Base-by-base conservation (phyloP, 1,284 basidiomycete genomes). In the Ceratobasidium sp. region DNA sequence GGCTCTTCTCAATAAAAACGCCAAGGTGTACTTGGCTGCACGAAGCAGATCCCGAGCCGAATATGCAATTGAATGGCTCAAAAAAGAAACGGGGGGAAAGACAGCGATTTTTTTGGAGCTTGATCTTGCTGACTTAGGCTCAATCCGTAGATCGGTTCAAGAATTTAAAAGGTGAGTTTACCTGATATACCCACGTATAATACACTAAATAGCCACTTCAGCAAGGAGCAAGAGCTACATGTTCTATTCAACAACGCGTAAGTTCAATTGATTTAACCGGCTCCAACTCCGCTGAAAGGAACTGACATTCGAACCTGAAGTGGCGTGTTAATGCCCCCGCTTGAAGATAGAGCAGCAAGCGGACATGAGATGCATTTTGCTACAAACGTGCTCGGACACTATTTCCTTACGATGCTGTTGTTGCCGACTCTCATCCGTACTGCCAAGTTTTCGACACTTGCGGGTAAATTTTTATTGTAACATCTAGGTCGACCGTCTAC, bases 21-120 rank as follows among this genome's bases (percentile, higher is more conserved):
- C 91, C 9, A 91, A 87, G 79, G 92, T 94, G 0, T 93, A 92
- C 82, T 86, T 93, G 80, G 90, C 90, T 2, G 87, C 87, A 26
- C 87, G 93, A 23, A 88, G 85, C 80, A 81, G 85, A 77, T 81
- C 83, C 46, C 90, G 89, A 73, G 90, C 88, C 0, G 80, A 85
- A 26, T 26, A 68, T 7, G 89, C 90, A 0, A 91, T 93, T 73
- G 82, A 84, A 12, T 85, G 89, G 33, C 86, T 93, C 70, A 87
- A 87, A 80, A 49, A 82, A 2, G 84, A 83, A 76, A 89, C 87
- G 0, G 77, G 49, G 7, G 66, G 73, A 13, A 88, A 87, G 53
- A 86, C 88, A 61, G 87, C 87, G 0, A 64, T 89, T 15, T 91
- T 90, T 80, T 82, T 94, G 40, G 82, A 89, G 81, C 84, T 93